Base-by-base conservation (phyloP, 768 basidiomycete genomes). In the Termitomyces sp. region DNA sequence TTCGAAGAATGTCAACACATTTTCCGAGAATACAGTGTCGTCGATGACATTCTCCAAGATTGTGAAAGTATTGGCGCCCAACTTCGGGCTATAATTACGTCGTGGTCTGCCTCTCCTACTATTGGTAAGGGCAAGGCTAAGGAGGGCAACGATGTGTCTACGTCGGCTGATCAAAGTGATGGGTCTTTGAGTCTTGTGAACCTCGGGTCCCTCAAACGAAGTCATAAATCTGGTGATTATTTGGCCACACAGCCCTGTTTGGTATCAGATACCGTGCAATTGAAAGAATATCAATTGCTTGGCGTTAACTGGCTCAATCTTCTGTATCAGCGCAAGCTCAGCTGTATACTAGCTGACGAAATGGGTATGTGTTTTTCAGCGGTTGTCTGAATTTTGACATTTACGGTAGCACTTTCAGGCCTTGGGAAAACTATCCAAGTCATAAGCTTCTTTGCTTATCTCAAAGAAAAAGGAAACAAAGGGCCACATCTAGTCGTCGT, bases 351-450 rank as follows among this genome's bases (percentile, higher is more conserved):
- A 46, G 97, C 97, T 2, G 97, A 99, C 74, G 97, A 99, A 74
- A 99, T 99, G 97, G 96, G 96, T 92, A 74, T 67, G 85, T 81
- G 57, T 36, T 45, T 28, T 58, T 53, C 56, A 20, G 55, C 45
- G 45, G 51, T 35, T 28, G 45, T 64, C 32, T 46, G n/a, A 9
- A 42, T n/a, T 9, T n/a, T 42, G 39, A 2, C 28, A 18, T 40
- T 12, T 55, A 55, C n/a, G n/a, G 18, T 18, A n/a, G 40, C n/a
- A 44, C 40, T 44, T 44, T 44, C 36, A 97, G 96, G 96, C 69
- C 87, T 99, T 65, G 97, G 97, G 32, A 99, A 99, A 81, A 99
- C 97, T 2, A 91, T 96, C 42, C 97, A 99, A 76, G 97, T 99
- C 58, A 99, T 99, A 72, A 91, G 95, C 58, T 97, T 99, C 78